Evolutionary conservation across 768 basidiomycete species (phyloP), one percentile per base, ranked within the genome.

Genomic region (Pisolithus albus): DNA sequence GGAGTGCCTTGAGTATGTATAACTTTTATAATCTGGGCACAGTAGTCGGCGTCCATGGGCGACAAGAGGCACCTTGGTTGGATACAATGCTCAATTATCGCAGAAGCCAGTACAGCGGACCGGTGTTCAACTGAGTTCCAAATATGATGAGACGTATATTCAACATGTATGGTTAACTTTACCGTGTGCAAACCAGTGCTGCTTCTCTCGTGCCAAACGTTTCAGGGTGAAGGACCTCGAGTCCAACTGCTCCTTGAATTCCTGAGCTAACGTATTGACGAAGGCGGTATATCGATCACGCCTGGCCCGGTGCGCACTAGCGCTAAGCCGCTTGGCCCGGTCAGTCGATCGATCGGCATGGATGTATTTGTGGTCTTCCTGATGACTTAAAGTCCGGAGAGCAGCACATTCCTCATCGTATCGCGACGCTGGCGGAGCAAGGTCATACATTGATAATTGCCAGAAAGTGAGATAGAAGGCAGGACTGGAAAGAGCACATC

Each of bases 391-490:
- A 4, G 76, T 69, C 36, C 80, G 76, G 28, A 90, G 65, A 15
- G 75, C 72, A 23, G 78, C 74, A 28, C 81, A 79, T 61, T 92
- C 88, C 61, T 88, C 85, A 42, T 89, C 84, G 55, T 98, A 99
- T 53, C 80, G 81, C 6, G 80, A 62, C 16, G 77, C 74, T 0
- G 94, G 92, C 11, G 89, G 86, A 1, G 81, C 71, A 32, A 98
- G 76, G 66, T 99, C 96, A 61, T 92, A 90, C 32, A 88, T 86
- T 1, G 91, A 87, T 47, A 98, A 69, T 65, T 97, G 94, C 96
- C 96, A 99, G 71, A 97, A 99, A 3, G 94, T 92, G 43, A 90
- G 70, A 62, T 93, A 97, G 71, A 99, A 98, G 2, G 84, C 88
- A 26, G 92, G 85, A 3, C 95, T 96, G 34, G 0, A 47, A 57